Conservation (phyloP, 257 asterid genomes). For the Galeopsis tetrahit region DNA sequence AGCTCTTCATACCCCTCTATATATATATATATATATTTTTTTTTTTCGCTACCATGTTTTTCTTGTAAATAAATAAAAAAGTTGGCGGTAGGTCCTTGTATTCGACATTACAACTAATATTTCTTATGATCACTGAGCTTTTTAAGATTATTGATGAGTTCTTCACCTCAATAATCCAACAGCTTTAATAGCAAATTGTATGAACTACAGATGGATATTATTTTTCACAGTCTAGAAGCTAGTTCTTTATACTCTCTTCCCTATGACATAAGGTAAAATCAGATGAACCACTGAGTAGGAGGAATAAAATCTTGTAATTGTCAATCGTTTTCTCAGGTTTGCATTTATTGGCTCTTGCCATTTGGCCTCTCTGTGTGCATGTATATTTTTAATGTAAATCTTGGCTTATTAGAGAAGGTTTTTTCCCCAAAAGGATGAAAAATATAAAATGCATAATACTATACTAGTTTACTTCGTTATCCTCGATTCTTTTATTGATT, state of each 20-base stretch:
- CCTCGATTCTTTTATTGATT: slow-evolving; percentile 19
- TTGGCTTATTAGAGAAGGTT: background rate
- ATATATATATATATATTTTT: background rate
- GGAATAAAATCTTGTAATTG: background rate
- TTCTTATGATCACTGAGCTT: background rate
- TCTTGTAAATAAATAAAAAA: background rate
- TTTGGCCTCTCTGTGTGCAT: background rate
- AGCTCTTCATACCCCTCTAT: slow-evolving; percentile 10
- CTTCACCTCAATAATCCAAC: slow-evolving; percentile 8
- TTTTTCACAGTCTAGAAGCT: background rate
- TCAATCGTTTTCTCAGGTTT: slow-evolving; percentile 12
- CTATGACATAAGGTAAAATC: background rate
- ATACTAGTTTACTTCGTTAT: background rate
- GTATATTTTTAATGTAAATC: slow-evolving; percentile 5
- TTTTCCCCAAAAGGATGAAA: background rate
- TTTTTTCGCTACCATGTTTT: background rate
- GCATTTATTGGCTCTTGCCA: slow-evolving; percentile 25
- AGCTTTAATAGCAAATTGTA: background rate
- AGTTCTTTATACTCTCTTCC: background rate
- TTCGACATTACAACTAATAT: slow-evolving; percentile 13
- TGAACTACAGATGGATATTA: slow-evolving; percentile 5
- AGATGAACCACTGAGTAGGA: slow-evolving; percentile 24
- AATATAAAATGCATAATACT: background rate
- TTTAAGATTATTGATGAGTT: background rate
- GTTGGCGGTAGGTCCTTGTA: background rate